Conservation (phyloP, 2,329 filamentous ascomycete species). For the Diplodia seriata region DNA sequence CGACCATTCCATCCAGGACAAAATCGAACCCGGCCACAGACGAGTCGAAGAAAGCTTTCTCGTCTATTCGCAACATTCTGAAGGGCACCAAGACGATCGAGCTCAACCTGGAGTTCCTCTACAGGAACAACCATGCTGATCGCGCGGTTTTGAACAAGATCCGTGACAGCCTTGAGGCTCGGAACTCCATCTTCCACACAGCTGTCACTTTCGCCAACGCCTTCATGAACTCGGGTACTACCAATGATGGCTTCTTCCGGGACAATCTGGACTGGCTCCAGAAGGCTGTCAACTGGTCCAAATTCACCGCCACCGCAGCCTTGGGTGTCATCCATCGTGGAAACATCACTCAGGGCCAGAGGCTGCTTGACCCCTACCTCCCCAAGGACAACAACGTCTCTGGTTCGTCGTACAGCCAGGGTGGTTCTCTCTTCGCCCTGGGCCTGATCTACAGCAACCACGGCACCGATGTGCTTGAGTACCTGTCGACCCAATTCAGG, state of each 20-base stretch:
- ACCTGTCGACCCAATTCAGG: conserved; percentile 76
- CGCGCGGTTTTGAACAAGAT: conserved; percentile 94
- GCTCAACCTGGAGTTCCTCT: conserved; percentile 94
- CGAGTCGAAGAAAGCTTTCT: conserved; percentile 62
- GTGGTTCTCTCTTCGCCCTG: conserved; percentile 92
- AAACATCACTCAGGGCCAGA: conserved; percentile 90
- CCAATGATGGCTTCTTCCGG: conserved; percentile 97
- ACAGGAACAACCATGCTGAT: conserved; percentile 93
- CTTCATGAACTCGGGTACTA: conserved; percentile 99
- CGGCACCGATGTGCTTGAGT: conserved; percentile 85
- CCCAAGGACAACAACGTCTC: conserved; percentile 76
- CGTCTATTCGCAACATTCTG: conserved; percentile 68
- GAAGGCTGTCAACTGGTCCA: conserved; percentile 99
- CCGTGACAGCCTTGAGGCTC: conserved; percentile 90
- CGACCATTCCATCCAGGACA: conserved; percentile 52
- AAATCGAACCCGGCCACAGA: conserved; percentile 54
- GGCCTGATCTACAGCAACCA: conserved; percentile 98
- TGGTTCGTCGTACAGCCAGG: conserved; percentile 93
- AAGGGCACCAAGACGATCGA: conserved; percentile 93
- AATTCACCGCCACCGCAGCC: conserved; percentile 96
- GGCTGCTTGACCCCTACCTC: conserved; percentile 92
- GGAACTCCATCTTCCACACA: conserved; percentile 98
- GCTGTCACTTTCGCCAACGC: conserved; percentile 97
- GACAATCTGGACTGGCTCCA: conserved; percentile 98
- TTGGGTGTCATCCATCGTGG: conserved; percentile 96